A percentile compares a stretch with the other conserved stretches of the same genome.
Conservation (phyloP, 2,329 filamentous ascomycete species). For the Aspergillus glaucus region DNA sequence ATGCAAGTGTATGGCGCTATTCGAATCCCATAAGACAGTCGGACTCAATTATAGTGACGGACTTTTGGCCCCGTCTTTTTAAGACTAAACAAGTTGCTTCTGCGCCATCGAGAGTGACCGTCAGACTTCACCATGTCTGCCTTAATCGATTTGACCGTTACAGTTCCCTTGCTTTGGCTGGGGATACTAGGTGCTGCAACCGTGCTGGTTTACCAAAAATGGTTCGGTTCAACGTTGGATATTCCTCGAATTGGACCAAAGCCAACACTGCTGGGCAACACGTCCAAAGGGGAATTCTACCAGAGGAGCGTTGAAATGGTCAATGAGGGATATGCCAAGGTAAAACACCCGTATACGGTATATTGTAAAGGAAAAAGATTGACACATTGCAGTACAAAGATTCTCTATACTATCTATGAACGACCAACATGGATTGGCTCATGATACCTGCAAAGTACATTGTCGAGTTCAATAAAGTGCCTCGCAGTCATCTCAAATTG, state of each 20-base stretch:
- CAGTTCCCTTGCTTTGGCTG: not conserved
- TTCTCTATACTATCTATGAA: not conserved
- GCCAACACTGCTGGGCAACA: slow-evolving; percentile 16
- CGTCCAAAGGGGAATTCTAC: not conserved
- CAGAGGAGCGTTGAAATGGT: slow-evolving; percentile 1
- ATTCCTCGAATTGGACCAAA: not conserved
- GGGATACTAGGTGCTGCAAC: not conserved
- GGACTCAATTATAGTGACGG: not conserved
- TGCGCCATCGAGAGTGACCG: not conserved
- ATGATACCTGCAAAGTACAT: slow-evolving; percentile 1
- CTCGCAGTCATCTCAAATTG: slow-evolving; percentile 1
- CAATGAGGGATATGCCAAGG: slow-evolving; percentile 2
- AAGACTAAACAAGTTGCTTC: not conserved
- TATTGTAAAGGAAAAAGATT: not conserved
- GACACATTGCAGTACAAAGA: not conserved
- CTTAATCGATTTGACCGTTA: not conserved
- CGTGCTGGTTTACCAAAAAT: not conserved
- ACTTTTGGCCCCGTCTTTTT: not conserved
- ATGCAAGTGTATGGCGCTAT: not conserved
- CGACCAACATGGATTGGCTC: slow-evolving; percentile 1
- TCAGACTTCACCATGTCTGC: not conserved
- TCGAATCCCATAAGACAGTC: not conserved
- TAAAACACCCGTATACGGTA: not conserved
- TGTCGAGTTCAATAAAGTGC: slow-evolving; percentile 1
- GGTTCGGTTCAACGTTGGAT: not conserved